Base-by-base conservation (phyloP, 306 rosid species). In the Prunus campanulata region DNA sequence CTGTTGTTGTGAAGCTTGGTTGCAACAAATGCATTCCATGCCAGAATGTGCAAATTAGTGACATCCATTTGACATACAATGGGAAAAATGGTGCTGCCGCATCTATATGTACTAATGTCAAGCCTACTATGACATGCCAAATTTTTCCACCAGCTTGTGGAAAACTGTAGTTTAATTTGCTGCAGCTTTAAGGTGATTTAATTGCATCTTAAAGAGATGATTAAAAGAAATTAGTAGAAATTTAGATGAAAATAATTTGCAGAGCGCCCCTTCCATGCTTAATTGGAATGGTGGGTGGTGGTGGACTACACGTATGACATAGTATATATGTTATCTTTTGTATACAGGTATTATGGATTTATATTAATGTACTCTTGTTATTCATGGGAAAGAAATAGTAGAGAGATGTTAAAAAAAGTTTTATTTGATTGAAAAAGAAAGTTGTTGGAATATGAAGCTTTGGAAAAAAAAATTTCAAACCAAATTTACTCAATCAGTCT, bases 11-110 rank as follows among this genome's bases (percentile, higher is more conserved):
- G 24, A 77, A 77, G 63, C 62, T 81, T 57, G 19, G 18, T 3
- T 81, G 78, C 47, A 76, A 81, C 74, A 56, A 3, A 46, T 24
- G 70, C n/a, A 18, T 76, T 1, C 81, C 74, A 3, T 66, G 81
- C 54, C 20, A 66, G 70, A 66, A 32, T 65, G 70, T 81, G 42
- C 2, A 19, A 52, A 10, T 81, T 11, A 11, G 65, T 5, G 69
- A 76, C 44, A 65, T 81, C 27, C 16, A 65, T 49, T 35, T 81
- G 62, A 56, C 13, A 18, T 76, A 54, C 50, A 81, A 46, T 10
- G 70, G 85, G n/a, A 70, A 52, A 42, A 35, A 19, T 18, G 84
- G 72, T 35, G 0, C 44, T 8, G 29, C 16, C 11, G 25, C 51
- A 13, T 52, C 76, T 13, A 18, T 56, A 12, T 80, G 80, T 44